Evolutionary conservation across 1,139 yeast species (phyloP).

Genomic region (Kodamaea suecica): DNA sequence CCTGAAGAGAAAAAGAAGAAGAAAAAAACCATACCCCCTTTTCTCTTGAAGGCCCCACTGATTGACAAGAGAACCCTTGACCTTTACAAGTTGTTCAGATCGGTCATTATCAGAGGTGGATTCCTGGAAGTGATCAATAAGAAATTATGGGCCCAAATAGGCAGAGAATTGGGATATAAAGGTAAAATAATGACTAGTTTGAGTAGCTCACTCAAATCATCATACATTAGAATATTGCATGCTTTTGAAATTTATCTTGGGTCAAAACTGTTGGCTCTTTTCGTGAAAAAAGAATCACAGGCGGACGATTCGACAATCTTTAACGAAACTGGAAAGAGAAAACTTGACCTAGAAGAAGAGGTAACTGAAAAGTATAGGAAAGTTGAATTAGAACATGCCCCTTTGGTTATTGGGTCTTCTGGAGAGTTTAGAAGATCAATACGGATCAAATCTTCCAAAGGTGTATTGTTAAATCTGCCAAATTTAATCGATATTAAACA

Average conservation of each 20-base stretch:
- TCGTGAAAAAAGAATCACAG: background rate
- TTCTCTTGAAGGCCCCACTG: slow-evolving; percentile 39
- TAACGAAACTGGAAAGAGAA: slow-evolving; percentile 13
- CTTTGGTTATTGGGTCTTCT: slow-evolving; percentile 48
- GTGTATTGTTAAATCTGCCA: slow-evolving; percentile 44
- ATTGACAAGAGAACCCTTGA: slow-evolving; percentile 58
- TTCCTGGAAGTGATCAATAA: slow-evolving; percentile 51
- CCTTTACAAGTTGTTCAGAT: slow-evolving; percentile 47
- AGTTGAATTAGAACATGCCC: slow-evolving; percentile 12
- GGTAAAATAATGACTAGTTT: slow-evolving; percentile 69
- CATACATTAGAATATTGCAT: slow-evolving; percentile 42
- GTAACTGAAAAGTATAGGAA: slow-evolving; percentile 8
- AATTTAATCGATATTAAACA: slow-evolving; percentile 36
- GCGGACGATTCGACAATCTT: no score
- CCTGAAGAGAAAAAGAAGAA: slow-evolving; percentile 6
- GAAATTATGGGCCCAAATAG: slow-evolving; percentile 64
- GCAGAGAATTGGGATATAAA: slow-evolving; percentile 72
- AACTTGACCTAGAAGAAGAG: slow-evolving; percentile 2
- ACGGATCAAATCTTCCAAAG: slow-evolving; percentile 45
- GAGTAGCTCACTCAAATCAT: slow-evolving; percentile 62
- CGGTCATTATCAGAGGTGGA: slow-evolving; percentile 59
- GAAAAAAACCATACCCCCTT: slow-evolving; percentile 9
- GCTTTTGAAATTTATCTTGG: slow-evolving; percentile 31
- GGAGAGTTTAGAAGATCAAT: slow-evolving; percentile 44
- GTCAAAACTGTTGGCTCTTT: slow-evolving; percentile 13